Base-by-base conservation (phyloP, 192 early-diverging fungal species). In the Entomortierella parvispora region DNA sequence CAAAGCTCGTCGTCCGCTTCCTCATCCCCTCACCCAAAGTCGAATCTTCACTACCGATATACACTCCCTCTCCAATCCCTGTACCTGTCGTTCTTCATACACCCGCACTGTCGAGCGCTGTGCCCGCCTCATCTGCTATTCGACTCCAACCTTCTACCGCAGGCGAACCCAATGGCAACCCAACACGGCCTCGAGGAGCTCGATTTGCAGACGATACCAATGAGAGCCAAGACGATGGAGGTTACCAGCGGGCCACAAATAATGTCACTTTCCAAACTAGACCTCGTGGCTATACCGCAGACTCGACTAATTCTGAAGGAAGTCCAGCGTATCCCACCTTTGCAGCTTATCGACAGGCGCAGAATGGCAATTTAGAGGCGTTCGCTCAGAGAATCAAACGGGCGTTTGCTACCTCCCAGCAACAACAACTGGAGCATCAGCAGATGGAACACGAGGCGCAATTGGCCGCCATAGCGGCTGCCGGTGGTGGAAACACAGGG, bases 1-100 rank as follows among this genome's bases (percentile, higher is more conserved):
- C 12, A 22, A 26, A 77, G 74, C 60, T 77, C 6, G 14, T 68
- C 17, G 65, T 58, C 1, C 57, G 74, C 22, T 77, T 68, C 51
- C 26, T 61, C 10, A 61, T 77, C 12, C 65, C 74, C 0, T 77
- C 74, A n/a, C 74, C 65, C 18, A 33, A 25, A 7, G 45, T 68
- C 29, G 74, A 77, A 25, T 59, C 74, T 1, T 58, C 45, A 28
- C 55, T 77, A 10, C 74, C 74, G 0, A 40, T 68, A n/a, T 68
- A 77, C 48, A 68, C 65, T 34, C 74, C 54, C 25, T 62, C 72
- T 17, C 72, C 72, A 17, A 71, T 71, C 32, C 65, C 62, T 0
- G 46, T 48, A 8, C 74, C 74, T 6, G 58, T 57, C 47, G 29
- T 51, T 23, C 40, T 77, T 15, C 62, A 77, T 31, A 44, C 55